Evolutionary conservation across 257 asterid species (phyloP), one percentile per base, ranked within the genome.

Genomic region (Agastache rugosa): DNA sequence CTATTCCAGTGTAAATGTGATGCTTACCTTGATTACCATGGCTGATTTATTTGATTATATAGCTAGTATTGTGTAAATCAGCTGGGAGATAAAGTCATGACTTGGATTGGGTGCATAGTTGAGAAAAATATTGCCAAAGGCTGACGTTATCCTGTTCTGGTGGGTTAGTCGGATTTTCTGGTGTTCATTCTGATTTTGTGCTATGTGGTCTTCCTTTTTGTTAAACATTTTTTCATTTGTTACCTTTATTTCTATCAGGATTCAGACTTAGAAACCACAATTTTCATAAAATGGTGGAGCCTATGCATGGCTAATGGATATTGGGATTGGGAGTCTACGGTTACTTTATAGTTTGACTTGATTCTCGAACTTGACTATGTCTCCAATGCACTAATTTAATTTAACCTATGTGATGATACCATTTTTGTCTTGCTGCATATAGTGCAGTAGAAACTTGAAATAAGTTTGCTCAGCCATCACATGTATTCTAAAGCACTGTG

Each of bases 361-460:
- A n/a, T 66, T 5, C 65, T 74, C 51, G 56, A 44, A 23, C 8
- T 47, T 47, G 53, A 39, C 17, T 16, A 47, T 12, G 51, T 4
- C 17, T 47, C 8, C 19, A 14, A 14, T 47, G 19, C 53, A 47
- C 39, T 39, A 25, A 50, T 16, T 53, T 39, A 25, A 50, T 16
- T 53, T 53, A 25, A 17, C 78, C 39, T 66, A 22, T n/a, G 31
- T 0, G 19, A 61, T 39, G 60, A 25, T 35, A 14, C 56, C 6
- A 11, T 34, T 37, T 50, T 45, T 48, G 59, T 50, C 65, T 23
- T 74, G 29, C 72, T 37, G 44, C 34, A 25, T 19, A n/a, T 20
- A 23, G 69, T 27, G 76, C 29, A 15, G 27, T 56, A 11, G 17
- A 56, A 25, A 23, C 65, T 56, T 37, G 17, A 67, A 65, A 53